Evolutionary conservation across 2,329 filamentous ascomycete species (phyloP).

Genomic region (Neonectria faginata): DNA sequence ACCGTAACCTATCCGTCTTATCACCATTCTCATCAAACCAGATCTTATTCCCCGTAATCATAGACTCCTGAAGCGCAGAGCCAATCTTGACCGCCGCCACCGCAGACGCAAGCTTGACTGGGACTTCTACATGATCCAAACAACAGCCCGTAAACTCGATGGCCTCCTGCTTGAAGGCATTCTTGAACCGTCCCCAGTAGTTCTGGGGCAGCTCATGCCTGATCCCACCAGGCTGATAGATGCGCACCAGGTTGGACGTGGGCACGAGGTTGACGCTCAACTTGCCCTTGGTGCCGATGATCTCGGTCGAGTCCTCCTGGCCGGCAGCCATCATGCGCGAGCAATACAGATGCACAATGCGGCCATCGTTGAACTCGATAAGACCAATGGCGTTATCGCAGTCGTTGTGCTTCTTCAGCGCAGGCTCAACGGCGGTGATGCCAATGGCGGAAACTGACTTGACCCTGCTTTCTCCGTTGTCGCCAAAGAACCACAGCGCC

Average conservation of each 20-base stretch:
- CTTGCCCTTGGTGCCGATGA: slow-evolving; percentile 75
- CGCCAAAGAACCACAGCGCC: slow-evolving; percentile 49
- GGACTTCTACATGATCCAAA: slow-evolving; percentile 65
- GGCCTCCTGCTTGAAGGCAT: slow-evolving; percentile 72
- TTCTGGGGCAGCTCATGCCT: slow-evolving; percentile 69
- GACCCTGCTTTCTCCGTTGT: slow-evolving; percentile 42
- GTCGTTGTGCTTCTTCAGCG: slow-evolving; percentile 45
- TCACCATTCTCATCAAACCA: slow-evolving; percentile 61
- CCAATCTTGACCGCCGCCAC: slow-evolving; percentile 72
- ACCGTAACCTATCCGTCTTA: slow-evolving; percentile 18
- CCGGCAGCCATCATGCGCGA: slow-evolving; percentile 76
- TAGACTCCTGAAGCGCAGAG: slow-evolving; percentile 67
- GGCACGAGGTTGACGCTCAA: slow-evolving; percentile 63
- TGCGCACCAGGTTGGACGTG: slow-evolving; percentile 62
- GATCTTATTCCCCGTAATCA: slow-evolving; percentile 67
- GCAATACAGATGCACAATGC: slow-evolving; percentile 73
- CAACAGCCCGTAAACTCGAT: slow-evolving; percentile 72
- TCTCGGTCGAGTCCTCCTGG: slow-evolving; percentile 75
- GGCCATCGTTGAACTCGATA: slow-evolving; percentile 73
- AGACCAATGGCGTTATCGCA: slow-evolving; percentile 59
- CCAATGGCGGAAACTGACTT: slow-evolving; percentile 46
- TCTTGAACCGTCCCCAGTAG: slow-evolving; percentile 72
- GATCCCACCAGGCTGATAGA: slow-evolving; percentile 61
- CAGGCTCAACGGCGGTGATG: slow-evolving; percentile 48
- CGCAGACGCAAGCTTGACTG: slow-evolving; percentile 67